Evolutionary conservation across 495 filamentous ascomycete genomes (phyloP).

Genomic region (Lasiosphaeria ovina): DNA sequence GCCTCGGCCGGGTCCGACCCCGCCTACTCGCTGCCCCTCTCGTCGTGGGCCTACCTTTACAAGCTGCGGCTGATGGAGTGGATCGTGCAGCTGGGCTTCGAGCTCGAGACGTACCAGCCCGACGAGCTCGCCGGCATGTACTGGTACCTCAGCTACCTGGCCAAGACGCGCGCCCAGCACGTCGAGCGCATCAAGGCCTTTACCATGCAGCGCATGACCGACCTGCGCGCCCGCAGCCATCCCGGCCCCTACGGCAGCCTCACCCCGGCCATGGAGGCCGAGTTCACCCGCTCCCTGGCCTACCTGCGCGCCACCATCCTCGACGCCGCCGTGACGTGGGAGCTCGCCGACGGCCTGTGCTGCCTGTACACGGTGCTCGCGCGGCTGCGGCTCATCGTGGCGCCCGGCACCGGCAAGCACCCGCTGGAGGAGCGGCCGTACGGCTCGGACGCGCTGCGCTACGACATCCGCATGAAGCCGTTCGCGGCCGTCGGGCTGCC

Average conservation of each 20-base stretch:
- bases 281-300: slow-evolving; percentile 55
- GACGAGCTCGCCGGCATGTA: slow-evolving; percentile 91
- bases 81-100: slow-evolving; percentile 92
- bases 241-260: slow-evolving; percentile 15
- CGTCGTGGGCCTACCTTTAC: slow-evolving; percentile 84
- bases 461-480: slow-evolving; percentile 88
- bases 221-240: slow-evolving; percentile 19
- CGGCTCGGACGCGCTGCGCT: slow-evolving; percentile 65
- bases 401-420: slow-evolving; percentile 31
- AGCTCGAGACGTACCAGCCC: slow-evolving; percentile 81
- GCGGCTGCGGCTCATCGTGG: slow-evolving; percentile 57
- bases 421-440: slow-evolving; percentile 55
- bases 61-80: slow-evolving; percentile 84
- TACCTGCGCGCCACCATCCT: slow-evolving; percentile 61
- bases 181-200: slow-evolving; percentile 71
- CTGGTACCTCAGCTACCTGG: slow-evolving; percentile 68
- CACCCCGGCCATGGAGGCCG: slow-evolving; percentile 35
- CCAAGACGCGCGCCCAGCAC: slow-evolving; percentile 56
- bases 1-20: slow-evolving; percentile 33
- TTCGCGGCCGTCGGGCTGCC: slow-evolving; percentile 70
- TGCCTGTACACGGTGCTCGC: slow-evolving; percentile 64
- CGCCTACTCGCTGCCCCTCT: slow-evolving; percentile 64
- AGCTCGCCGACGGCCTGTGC: slow-evolving; percentile 66
- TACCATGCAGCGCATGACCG: slow-evolving; percentile 35
- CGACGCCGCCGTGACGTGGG: slow-evolving; percentile 66